phyloP scores from a whole-genome alignment of 768 basidiomycete genomes.

The Solioccasus polychromus region DNA sequence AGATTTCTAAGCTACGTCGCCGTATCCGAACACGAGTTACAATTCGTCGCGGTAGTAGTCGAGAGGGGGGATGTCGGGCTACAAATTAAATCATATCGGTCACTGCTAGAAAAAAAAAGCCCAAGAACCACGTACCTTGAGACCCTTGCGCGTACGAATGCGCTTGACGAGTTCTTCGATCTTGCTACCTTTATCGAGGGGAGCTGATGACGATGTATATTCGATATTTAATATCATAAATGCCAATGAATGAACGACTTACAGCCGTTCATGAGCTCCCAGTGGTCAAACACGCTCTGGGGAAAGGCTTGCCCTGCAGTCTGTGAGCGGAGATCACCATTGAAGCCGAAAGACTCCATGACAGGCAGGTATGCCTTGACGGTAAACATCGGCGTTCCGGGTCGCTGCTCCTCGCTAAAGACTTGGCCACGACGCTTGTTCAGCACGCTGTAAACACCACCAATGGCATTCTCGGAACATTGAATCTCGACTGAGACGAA shows the following conservation, averaged over 20 bases:
- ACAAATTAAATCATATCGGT: constrained; percentile 13
- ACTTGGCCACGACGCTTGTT: constrained; percentile 99
- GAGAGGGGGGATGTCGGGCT: constrained; percentile 86
- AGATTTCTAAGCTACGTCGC: too few relatives aligned
- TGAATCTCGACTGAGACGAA: constrained; percentile 84
- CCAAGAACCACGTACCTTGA: constrained; percentile 62
- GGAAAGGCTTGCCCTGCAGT: constrained; percentile 99
- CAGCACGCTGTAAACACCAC: constrained; percentile 91
- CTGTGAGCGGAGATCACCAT: constrained; percentile 87
- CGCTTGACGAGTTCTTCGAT: constrained; percentile 76
- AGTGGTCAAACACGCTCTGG: constrained; percentile 91
- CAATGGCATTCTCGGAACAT: constrained; percentile 95
- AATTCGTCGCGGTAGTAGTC: constrained; percentile 95
- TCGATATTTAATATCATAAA: constrained; percentile 1
- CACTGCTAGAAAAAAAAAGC: neutral
- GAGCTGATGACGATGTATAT: constrained; percentile 39
- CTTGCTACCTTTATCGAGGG: constrained; percentile 89
- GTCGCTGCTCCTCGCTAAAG: constrained; percentile 94
- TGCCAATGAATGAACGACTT: constrained; percentile 31
- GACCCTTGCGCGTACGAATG: constrained; percentile 93
- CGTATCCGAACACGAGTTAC: constrained; percentile 40
- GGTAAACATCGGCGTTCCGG: constrained; percentile 99
- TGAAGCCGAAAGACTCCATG: constrained; percentile 95
- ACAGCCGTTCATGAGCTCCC: constrained; percentile 84
- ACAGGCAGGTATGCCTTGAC: constrained; percentile 97